Conservation (phyloP, 2,329 filamentous ascomycete species). For the Ceratocystis alfenasii region DNA sequence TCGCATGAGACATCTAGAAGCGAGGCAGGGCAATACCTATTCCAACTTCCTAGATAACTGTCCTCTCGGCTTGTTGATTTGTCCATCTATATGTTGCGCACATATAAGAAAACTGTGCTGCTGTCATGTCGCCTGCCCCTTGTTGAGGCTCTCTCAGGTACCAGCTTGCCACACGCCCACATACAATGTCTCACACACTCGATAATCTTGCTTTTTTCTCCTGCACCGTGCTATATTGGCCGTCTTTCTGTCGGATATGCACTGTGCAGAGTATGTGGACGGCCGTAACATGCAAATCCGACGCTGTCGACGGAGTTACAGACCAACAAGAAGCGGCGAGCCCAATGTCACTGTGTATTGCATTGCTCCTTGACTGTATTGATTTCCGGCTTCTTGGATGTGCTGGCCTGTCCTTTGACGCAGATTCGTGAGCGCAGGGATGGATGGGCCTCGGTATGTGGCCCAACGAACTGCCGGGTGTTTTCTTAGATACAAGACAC, state of each 20-base stretch:
- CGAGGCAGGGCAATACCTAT: neutral
- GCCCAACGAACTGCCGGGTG: neutral
- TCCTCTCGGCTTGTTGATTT: neutral
- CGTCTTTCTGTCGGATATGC: no score
- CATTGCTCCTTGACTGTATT: no score
- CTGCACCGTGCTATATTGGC: no score
- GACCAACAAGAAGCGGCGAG: no score
- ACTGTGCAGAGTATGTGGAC: no score
- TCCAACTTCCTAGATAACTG: neutral
- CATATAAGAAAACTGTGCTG: neutral
- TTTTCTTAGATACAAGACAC: neutral
- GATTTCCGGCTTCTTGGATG: neutral
- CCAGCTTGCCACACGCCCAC: neutral
- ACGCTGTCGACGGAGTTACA: no score
- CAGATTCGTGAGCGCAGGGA: neutral
- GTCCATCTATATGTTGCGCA: neutral
- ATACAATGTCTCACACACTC: neutral
- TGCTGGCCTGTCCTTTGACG: neutral
- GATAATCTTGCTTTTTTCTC: neutral
- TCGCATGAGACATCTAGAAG: neutral
- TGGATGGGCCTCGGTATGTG: neutral
- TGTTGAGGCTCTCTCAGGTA: slow-evolving; percentile 6
- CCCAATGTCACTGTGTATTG: no score
- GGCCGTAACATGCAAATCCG: no score
- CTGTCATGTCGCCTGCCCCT: neutral